Conservation (phyloP, 768 basidiomycete species). For the Auriscalpium microsporum region DNA sequence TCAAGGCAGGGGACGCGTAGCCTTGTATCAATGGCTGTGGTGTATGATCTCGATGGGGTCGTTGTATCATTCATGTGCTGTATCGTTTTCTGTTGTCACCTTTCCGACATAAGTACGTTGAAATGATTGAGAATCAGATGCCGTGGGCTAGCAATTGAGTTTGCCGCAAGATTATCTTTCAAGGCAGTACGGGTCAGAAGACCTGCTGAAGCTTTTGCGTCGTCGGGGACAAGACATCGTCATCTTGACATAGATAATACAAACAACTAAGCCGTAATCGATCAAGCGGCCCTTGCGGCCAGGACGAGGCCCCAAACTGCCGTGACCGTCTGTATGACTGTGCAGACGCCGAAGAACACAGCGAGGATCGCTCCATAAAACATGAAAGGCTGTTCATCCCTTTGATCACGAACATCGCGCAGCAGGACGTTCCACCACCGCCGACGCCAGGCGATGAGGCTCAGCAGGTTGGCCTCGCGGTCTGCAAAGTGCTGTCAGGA, state of each 20-base stretch:
- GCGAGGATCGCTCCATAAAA: slow-evolving; percentile 14
- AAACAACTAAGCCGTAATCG: no score
- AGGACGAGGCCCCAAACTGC: slow-evolving; percentile 2
- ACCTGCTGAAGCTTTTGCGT: no score
- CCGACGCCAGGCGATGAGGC: slow-evolving; percentile 2
- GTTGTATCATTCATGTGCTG: background rate
- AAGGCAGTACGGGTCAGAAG: no score
- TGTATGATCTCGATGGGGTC: background rate
- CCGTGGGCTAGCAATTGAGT: no score
- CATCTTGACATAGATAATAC: no score
- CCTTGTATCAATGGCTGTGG: background rate
- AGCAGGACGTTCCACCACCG: slow-evolving; percentile 8
- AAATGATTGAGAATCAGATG: no score
- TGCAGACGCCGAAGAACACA: slow-evolving; percentile 13
- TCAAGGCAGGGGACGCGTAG: no score
- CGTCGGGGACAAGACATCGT: no score
- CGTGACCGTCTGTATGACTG: slow-evolving; percentile 14
- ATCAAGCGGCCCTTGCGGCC: background rate
- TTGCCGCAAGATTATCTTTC: no score
- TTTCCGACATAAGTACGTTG: no score
- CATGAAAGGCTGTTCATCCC: slow-evolving; percentile 12
- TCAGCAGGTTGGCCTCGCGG: slow-evolving; percentile 2
- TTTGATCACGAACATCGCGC: slow-evolving; percentile 8
- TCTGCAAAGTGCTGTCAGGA: slow-evolving; percentile 3
- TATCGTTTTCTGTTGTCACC: background rate